Evolutionary conservation across 2,329 filamentous ascomycete genomes (phyloP).

Genomic region (Alternaria sp.): DNA sequence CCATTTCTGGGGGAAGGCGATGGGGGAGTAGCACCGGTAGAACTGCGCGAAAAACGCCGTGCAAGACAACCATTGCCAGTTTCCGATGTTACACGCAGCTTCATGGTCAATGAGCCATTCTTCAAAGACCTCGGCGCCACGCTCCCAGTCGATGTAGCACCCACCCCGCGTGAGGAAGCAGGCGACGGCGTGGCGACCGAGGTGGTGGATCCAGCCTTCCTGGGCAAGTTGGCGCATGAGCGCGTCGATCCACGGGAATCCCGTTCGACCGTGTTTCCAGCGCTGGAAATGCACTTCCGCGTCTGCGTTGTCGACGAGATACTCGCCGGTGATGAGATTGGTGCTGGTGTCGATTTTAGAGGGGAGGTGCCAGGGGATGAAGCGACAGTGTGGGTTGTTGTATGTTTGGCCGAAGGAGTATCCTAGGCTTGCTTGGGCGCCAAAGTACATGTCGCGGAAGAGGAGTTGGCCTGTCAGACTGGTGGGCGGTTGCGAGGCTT

Average conservation of each 20-base stretch:
- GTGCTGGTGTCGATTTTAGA: slow-evolving; percentile 59
- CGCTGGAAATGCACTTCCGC: slow-evolving; percentile 71
- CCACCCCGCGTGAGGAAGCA: slow-evolving; percentile 82
- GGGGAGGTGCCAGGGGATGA: slow-evolving; percentile 79
- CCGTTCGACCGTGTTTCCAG: slow-evolving; percentile 73
- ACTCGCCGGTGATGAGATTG: slow-evolving; percentile 62
- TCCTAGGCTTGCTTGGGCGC: slow-evolving; percentile 73
- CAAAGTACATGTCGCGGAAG: slow-evolving; percentile 86
- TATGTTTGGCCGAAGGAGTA: slow-evolving; percentile 68
- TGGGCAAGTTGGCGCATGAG: slow-evolving; percentile 75
- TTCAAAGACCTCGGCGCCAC: slow-evolving; percentile 78
- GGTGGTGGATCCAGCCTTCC: slow-evolving; percentile 82
- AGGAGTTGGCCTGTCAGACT: slow-evolving; percentile 74
- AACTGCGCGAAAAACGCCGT: slow-evolving; percentile 77
- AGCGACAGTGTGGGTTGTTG: slow-evolving; percentile 71
- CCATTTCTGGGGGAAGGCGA: slow-evolving; percentile 78
- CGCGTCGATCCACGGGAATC: slow-evolving; percentile 82
- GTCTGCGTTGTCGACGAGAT: slow-evolving; percentile 67
- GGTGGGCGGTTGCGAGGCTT: slow-evolving; percentile 64
- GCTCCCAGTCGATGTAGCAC: slow-evolving; percentile 80
- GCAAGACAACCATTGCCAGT: slow-evolving; percentile 81
- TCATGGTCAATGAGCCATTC: slow-evolving; percentile 79
- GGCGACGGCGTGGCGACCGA: slow-evolving; percentile 77
- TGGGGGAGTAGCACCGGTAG: slow-evolving; percentile 72
- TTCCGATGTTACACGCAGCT: slow-evolving; percentile 73